Evolutionary conservation across 1,284 basidiomycete species (phyloP), one percentile per base, ranked within the genome.

Genomic region (Neolentinus lepideus): DNA sequence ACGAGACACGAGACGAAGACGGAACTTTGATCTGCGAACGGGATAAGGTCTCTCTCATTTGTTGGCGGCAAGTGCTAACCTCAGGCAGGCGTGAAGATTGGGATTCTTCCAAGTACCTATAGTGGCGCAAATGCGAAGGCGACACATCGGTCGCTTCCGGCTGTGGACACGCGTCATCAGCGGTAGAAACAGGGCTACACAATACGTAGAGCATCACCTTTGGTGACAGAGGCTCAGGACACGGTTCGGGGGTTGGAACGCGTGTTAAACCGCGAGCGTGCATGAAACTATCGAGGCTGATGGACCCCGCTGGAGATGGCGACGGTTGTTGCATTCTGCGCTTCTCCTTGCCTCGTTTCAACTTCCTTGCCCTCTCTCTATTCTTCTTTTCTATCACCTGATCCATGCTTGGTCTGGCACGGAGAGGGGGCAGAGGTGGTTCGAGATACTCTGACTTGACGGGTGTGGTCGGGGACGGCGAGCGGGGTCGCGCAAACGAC

Each of bases 311-410:
- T 19, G 80, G 80, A 1, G 82, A 81, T 10, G 73, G 72, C 2
- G 70, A 64, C 51, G 47, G 47, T 21, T 29, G 27, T 12, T 26
- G 47, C 62, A 12, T 62, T 56, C 27, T 75, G 71, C 75, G 73
- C 61, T 80, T 77, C 57, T 73, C 72, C 50, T 69, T 71, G 66
- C 74, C 80, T 64, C 75, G 43, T 46, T 50, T 16, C 63, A 59
- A 48, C 62, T 80, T 52, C 78, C 79, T 57, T 69, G 78, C 62
- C 74, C 78, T 57, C 70, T 78, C 58, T 77, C 67, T 68, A 56
- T 79, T 79, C 69, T 85, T 83, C 47, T 81, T 77, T 65, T 89
- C 86, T 57, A 89, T 76, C 24, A 89, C 79, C 68, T 79, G 71
- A 60, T 89, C 83, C 86, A 89, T 89, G 63, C 76, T 85, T 59